A percentile compares a stretch with the other conserved stretches of the same genome.
Evolutionary conservation across 2,329 filamentous ascomycete species (phyloP).

Genomic region (Ceratocystis variospora): DNA sequence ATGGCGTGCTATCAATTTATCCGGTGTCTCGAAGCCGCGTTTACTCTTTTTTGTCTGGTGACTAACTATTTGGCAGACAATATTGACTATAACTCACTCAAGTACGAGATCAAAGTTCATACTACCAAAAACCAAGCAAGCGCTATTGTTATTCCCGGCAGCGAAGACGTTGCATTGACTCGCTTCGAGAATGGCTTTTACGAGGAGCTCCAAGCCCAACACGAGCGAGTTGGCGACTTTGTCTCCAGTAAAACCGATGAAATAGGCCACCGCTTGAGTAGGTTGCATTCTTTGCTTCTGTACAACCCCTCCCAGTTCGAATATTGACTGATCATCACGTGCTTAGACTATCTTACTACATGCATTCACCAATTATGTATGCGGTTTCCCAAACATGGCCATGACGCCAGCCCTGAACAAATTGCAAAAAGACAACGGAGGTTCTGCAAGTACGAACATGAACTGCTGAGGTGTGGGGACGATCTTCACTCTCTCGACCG

Average conservation of each 20-base stretch:
- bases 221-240: constrained; percentile 65
- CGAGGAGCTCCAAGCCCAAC: constrained; percentile 55
- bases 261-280: constrained; percentile 55
- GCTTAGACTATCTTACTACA: constrained; percentile 35
- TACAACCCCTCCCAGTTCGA: not conserved
- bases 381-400: constrained; percentile 27
- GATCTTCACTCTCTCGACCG: constrained; percentile 57
- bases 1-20: not conserved
- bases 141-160: constrained; percentile 62
- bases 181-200: constrained; percentile 62
- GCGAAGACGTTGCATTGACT: constrained; percentile 42
- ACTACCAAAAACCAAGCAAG: constrained; percentile 57
- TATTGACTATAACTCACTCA: constrained; percentile 78
- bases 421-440: constrained; percentile 35
- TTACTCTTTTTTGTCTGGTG: not conserved
- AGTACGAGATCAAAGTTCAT: constrained; percentile 68
- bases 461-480: constrained; percentile 46
- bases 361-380: constrained; percentile 36
- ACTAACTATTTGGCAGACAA: constrained; percentile 45
- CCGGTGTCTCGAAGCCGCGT: not conserved
- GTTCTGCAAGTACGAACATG: constrained; percentile 40
- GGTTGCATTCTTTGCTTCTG: constrained; percentile 22
- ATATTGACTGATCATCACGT: constrained; percentile 21
- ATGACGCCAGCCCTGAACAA: constrained; percentile 20
- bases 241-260: constrained; percentile 69